Base-by-base conservation (phyloP, 108 stramenopile species). In the Cyclotella cryptica region DNA sequence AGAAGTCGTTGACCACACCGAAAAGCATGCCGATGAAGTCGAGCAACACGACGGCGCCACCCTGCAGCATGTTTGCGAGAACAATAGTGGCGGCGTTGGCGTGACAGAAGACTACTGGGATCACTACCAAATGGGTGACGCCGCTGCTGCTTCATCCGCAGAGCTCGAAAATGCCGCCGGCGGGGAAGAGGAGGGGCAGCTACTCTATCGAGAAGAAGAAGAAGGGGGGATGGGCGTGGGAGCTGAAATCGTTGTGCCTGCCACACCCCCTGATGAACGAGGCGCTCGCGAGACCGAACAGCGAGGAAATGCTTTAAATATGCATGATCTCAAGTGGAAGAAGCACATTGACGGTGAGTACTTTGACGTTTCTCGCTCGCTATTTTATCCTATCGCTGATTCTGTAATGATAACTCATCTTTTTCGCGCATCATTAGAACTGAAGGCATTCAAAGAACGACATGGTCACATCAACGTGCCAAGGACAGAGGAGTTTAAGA, bases 391-490 rank as follows among this genome's bases (percentile, higher is more conserved):
- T 62, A 18, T 40, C 40, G 35, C 19, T 40, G 15, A 17, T 41
- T 42, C 17, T 35, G 39, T 40, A 27, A 39, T 17, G 3, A 3
- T 40, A n/a, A 17, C 3, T 17, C 35, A 14, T 35, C 3, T 26
- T 28, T 14, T 8, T 46, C 12, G 6, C 26, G 4, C 30, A 14
- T 35, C 61, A 10, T 66, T 46, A 43, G 73, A 74, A 14, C 71
- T 77, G 15, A 71, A 22, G 30, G 58, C 43, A 62, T 77, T 77
- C 60, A 77, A 77, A 71, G 71, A 77, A 35, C 45, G 18, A 63
- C 47, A 71, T 58, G 77, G 77, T 17, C 77, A 77, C 61, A 26
- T 71, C 28, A 63, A 71, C 17, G 60, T 71, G n/a, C 40, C 77
- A 5, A 11, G 41, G 4, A 71, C 21, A 24, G 29, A 77, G 18